Conservation (phyloP, 331 rosid species). For the Erythrophleum ivorense region DNA sequence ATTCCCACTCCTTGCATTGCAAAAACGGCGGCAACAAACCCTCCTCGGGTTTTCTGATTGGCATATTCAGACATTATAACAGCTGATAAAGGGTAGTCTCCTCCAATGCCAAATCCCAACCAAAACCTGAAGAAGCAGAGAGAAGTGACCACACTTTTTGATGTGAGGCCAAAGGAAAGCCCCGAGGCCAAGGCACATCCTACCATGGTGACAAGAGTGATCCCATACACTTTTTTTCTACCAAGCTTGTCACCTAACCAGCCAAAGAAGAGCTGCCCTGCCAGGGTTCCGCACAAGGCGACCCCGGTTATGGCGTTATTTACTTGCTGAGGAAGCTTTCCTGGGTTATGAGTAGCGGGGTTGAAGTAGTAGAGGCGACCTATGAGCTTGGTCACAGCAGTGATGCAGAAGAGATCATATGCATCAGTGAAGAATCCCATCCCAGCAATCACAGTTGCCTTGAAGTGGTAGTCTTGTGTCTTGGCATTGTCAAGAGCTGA, state of each 20-base stretch:
- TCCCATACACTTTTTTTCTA: constrained; percentile 69
- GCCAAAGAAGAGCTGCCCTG: constrained; percentile 75
- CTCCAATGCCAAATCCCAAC: constrained; percentile 90
- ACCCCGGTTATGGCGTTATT: constrained; percentile 74
- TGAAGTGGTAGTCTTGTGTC: constrained; percentile 61
- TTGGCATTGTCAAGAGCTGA: constrained; percentile 58
- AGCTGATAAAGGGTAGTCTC: constrained; percentile 84
- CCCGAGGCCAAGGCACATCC: constrained; percentile 69
- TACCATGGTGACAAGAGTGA: constrained; percentile 73
- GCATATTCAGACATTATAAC: constrained; percentile 82
- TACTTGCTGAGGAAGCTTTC: constrained; percentile 62
- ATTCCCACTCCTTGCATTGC: constrained; percentile 94
- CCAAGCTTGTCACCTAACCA: constrained; percentile 83
- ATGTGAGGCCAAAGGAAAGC: constrained; percentile 66
- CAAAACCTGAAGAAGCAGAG: constrained; percentile 84
- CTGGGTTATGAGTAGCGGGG: constrained; percentile 41
- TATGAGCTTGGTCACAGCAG: constrained; percentile 69
- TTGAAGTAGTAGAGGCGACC: constrained; percentile 66
- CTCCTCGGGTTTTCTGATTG: constrained; percentile 60
- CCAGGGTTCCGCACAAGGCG: constrained; percentile 67
- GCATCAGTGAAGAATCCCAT: constrained; percentile 90
- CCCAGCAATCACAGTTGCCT: constrained; percentile 65
- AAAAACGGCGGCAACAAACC: constrained; percentile 71
- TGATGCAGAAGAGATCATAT: constrained; percentile 79
- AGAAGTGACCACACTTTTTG: constrained; percentile 53